phyloP scores from a whole-genome alignment of 2,329 filamentous ascomycete genomes.

The Paraconiothyrium brasiliense region DNA sequence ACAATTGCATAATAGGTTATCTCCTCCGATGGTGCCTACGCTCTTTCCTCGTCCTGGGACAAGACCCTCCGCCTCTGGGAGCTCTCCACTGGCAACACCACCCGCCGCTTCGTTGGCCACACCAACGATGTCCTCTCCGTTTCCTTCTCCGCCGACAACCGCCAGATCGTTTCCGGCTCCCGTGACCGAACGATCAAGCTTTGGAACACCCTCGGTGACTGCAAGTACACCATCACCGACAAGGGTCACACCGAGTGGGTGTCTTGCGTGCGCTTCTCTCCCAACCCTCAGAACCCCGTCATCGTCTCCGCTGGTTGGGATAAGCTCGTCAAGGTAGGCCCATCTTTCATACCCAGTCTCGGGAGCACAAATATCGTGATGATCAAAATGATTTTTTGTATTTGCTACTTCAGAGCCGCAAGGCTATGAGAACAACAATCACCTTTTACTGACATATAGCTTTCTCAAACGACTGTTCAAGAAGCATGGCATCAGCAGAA shows the following conservation, averaged over 20 bases:
- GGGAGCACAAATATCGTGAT: conserved; percentile 73
- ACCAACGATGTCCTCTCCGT: conserved; percentile 99
- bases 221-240: conserved; percentile 99
- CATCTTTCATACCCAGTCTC: background rate
- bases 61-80: conserved; percentile 99
- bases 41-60: conserved; percentile 98
- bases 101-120: conserved; percentile 98
- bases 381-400: conserved; percentile 82
- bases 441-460: conserved; percentile 79
- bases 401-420: conserved; percentile 99
- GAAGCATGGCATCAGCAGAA: conserved; percentile 16
- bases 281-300: conserved; percentile 99
- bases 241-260: conserved; percentile 99
- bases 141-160: conserved; percentile 99
- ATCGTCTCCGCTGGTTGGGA: conserved; percentile 99
- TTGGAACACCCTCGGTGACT: conserved; percentile 99
- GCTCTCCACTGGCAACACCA: conserved; percentile 96
- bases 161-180: conserved; percentile 98
- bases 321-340: conserved; percentile 99
- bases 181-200: conserved; percentile 99
- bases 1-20: conserved; percentile 75
- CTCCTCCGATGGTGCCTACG: conserved; percentile 99
- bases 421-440: conserved; percentile 97
- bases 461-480: conserved; percentile 12
- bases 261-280: conserved; percentile 98